Evolutionary conservation across 495 filamentous ascomycete genomes (phyloP).

Genomic region (Penicillium verhagenii): DNA sequence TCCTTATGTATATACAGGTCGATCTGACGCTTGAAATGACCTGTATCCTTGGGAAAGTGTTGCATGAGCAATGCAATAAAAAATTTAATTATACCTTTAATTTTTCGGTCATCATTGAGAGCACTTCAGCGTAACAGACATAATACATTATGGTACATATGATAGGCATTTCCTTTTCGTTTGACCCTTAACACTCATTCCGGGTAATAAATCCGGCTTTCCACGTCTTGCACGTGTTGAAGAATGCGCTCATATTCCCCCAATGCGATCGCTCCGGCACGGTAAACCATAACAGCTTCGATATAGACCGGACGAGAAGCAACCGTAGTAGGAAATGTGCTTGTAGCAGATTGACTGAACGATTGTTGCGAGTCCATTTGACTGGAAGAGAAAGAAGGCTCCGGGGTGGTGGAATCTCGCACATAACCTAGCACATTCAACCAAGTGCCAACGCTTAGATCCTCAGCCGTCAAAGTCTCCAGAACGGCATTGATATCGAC

Average conservation of each 20-base stretch:
- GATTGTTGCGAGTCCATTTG: slow-evolving; percentile 6
- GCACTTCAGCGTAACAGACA: no score
- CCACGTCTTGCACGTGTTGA: slow-evolving; percentile 33
- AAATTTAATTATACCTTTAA: neutral
- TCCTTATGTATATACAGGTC: neutral
- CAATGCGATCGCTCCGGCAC: slow-evolving; percentile 61
- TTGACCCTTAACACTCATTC: neutral
- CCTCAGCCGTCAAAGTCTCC: slow-evolving; percentile 58
- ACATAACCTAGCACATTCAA: slow-evolving; percentile 88
- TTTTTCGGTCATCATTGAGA: no score
- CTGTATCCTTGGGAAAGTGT: neutral
- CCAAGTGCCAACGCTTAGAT: slow-evolving; percentile 79
- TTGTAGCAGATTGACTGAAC: neutral
- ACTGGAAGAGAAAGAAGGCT: slow-evolving; percentile 14
- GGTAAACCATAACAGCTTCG: slow-evolving; percentile 67
- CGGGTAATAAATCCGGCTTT: slow-evolving; percentile 14
- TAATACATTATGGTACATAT: neutral
- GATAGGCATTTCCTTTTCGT: neutral
- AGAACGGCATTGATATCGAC: slow-evolving; percentile 75
- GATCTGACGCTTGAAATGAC: neutral
- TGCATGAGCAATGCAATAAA: neutral
- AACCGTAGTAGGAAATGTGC: slow-evolving; percentile 1
- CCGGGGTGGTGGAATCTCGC: slow-evolving; percentile 19
- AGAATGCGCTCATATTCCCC: slow-evolving; percentile 60
- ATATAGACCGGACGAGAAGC: slow-evolving; percentile 38